Evolutionary conservation across 2,329 filamentous ascomycete species (phyloP).

Genomic region (Akanthomyces dipterigenus): DNA sequence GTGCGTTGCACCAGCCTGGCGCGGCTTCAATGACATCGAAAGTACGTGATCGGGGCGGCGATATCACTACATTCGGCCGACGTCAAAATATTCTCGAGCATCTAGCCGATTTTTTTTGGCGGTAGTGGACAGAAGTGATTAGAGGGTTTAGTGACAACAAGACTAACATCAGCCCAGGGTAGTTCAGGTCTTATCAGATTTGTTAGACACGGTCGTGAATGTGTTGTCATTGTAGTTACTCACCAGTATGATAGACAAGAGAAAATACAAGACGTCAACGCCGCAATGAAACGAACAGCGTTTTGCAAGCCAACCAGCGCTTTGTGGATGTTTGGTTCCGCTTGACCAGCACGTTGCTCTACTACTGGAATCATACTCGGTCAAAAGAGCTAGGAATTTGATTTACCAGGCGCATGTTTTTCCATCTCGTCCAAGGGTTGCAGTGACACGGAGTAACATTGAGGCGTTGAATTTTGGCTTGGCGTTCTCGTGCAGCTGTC

Average conservation of each 20-base stretch:
- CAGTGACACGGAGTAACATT: no score
- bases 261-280: background rate
- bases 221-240: no score
- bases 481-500: background rate
- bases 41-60: background rate
- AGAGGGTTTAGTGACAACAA: background rate
- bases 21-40: background rate
- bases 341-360: background rate
- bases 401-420: background rate
- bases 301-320: background rate
- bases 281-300: background rate
- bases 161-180: background rate
- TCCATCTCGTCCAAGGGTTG: no score
- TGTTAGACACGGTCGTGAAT: background rate
- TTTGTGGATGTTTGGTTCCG: background rate
- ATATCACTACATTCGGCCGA: background rate
- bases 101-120: slow-evolving; percentile 6
- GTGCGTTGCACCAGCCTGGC: background rate
- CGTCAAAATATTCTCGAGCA: background rate
- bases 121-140: background rate
- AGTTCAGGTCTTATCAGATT: background rate
- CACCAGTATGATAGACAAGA: background rate
- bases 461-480: background rate
- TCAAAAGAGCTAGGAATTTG: no score
- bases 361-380: no score